Conservation (phyloP, 2,329 filamentous ascomycete genomes). For the Fusarium xyrophilum region DNA sequence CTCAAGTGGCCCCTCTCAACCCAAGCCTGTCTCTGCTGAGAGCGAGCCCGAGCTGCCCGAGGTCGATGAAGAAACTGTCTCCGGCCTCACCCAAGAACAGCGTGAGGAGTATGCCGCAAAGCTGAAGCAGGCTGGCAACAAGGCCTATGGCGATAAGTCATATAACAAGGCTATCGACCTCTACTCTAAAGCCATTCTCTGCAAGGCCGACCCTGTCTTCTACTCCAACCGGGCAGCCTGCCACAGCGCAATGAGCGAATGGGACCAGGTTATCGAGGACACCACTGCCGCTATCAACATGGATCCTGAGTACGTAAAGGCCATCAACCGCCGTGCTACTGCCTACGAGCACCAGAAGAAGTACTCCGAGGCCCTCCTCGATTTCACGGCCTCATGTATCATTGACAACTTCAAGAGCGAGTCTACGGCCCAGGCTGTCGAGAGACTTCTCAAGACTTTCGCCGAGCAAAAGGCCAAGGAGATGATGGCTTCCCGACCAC, state of each 20-base stretch:
- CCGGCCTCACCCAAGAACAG: constrained; percentile 64
- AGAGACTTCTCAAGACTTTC: constrained; percentile 94
- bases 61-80: constrained; percentile 64
- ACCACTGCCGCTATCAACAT: constrained; percentile 93
- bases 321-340: constrained; percentile 92
- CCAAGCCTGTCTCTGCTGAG: constrained; percentile 62
- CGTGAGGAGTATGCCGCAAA: constrained; percentile 87
- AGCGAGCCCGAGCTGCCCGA: constrained; percentile 74
- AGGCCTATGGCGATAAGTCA: constrained; percentile 92
- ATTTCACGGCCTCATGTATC: constrained; percentile 99
- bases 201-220: constrained; percentile 97
- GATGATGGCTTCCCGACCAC: constrained; percentile 83
- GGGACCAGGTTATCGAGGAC: constrained; percentile 96
- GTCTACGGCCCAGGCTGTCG: constrained; percentile 84
- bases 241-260: constrained; percentile 90
- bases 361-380: constrained; percentile 92
- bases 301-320: constrained; percentile 96
- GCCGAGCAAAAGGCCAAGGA: constrained; percentile 92
- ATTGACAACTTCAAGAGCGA: constrained; percentile 98
- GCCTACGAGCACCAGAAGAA: constrained; percentile 93
- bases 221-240: constrained; percentile 99
- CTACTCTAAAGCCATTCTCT: constrained; percentile 94
- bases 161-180: constrained; percentile 93
- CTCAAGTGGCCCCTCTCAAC: constrained; percentile 46
- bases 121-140: constrained; percentile 94